Conservation (phyloP, 139 green algal genomes). For the Coelastrella sp. region DNA sequence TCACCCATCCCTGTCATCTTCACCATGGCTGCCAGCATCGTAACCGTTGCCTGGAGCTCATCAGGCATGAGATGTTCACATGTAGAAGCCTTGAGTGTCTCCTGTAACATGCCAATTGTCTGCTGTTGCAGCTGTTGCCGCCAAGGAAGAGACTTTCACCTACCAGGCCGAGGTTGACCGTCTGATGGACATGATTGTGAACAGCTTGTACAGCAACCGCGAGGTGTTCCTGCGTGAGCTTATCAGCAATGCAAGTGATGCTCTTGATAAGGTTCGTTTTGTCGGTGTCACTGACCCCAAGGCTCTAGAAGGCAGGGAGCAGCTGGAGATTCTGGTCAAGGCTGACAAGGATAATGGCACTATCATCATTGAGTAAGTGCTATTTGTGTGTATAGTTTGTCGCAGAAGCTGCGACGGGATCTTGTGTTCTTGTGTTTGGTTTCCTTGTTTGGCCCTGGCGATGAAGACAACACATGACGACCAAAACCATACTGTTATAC, state of each 20-base stretch:
- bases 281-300: constrained; percentile 70
- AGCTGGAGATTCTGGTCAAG: constrained; percentile 94
- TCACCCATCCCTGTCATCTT: not conserved
- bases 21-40: not conserved
- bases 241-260: constrained; percentile 94
- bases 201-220: constrained; percentile 96
- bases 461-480: constrained; percentile 30
- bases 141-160: constrained; percentile 75
- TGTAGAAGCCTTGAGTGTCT: no score
- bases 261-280: constrained; percentile 97
- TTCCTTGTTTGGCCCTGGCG: not conserved
- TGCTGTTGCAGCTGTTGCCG: constrained; percentile 9
- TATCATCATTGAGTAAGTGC: constrained; percentile 91
- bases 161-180: constrained; percentile 93
- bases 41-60: not conserved
- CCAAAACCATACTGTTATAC: constrained; percentile 10
- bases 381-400: no score
- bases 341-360: constrained; percentile 86
- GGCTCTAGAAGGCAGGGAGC: constrained; percentile 67
- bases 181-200: constrained; percentile 99
- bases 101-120: not conserved
- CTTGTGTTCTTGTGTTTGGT: not conserved
- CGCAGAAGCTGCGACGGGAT: no score
- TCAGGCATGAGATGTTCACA: no score
- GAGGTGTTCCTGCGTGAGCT: constrained; percentile 95